Evolutionary conservation across 176 grass and related monocot species (phyloP).

Genomic region (Tuctoria greenei): DNA sequence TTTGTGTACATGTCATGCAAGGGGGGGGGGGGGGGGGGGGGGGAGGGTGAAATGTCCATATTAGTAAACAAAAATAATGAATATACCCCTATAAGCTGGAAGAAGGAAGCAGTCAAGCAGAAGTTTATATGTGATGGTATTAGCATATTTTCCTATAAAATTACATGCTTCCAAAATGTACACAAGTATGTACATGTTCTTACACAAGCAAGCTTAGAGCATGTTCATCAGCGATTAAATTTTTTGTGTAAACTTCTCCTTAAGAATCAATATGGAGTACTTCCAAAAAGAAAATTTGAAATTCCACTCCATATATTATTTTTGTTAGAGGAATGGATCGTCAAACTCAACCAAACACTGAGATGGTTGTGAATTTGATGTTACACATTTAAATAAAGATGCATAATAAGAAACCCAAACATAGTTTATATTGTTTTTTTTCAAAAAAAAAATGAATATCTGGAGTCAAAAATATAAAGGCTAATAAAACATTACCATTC

Average conservation of each 20-base stretch:
- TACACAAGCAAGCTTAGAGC: no score
- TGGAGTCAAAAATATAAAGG: constrained; percentile 1
- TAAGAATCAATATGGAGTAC: no score
- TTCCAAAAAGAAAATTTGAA: not conserved
- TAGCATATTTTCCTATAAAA: not conserved
- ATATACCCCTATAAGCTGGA: not conserved
- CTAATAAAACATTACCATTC: constrained; percentile 66
- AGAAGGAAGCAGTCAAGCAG: not conserved
- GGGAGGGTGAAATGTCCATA: no score
- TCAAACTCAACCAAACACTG: not conserved
- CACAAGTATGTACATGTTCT: not conserved
- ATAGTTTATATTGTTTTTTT: not conserved
- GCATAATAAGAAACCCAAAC: no score
- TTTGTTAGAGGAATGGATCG: not conserved
- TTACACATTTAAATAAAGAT: no score
- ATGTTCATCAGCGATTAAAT: no score
- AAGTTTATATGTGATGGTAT: not conserved
- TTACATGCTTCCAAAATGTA: not conserved
- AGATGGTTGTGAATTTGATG: not conserved
- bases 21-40: no score
- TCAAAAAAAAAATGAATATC: not conserved
- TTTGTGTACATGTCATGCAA: no score
- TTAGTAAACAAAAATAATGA: no score
- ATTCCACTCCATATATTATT: not conserved
- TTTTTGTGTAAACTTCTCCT: no score